Base-by-base conservation (phyloP, 1,284 basidiomycete species). In the Trichosporon sp. region DNA sequence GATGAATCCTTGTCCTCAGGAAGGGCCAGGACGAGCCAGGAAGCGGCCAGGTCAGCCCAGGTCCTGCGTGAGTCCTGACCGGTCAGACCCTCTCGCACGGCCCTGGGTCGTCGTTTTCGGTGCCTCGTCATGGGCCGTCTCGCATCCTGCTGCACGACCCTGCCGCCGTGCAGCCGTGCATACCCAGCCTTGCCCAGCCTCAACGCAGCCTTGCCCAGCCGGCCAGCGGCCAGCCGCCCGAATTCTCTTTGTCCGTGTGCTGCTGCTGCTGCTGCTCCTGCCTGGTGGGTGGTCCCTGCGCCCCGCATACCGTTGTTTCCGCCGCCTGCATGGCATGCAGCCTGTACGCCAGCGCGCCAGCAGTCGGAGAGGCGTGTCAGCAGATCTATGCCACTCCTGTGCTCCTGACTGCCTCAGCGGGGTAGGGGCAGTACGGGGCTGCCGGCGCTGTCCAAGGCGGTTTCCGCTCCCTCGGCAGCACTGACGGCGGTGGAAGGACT, bases 101-200 rank as follows among this genome's bases (percentile, higher is more conserved):
- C 56, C 47, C 56, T 60, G 18, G 27, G 56, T 60, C 12, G 27
- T 31, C 23, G 27, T 31, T 32, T 60, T 60, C 56, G 29, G 56
- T 60, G 56, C 56, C 56, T 31, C 18, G 29, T 60, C 27, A 60
- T 60, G 56, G 56, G 29, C 21, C 56, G 18, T 60, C 56, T 60
- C 29, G 56, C 56, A 31, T n/a, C 29, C 18, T 31, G 18, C 18
- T 18, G 56, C 18, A 18, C 7, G 29, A n/a, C 56, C 56, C 56
- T 60, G 56, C 15, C 56, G 56, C 56, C 56, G 27, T 32, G 56
- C 27, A 60, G 56, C 56, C 56, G 56, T 60, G 56, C 56, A 60
- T 60, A 31, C 56, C 56, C 56, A 60, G 56, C 56, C 56, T 27
- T 60, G n/a, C 56, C 56, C 56, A 60, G 56, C 56, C 56, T 27